phyloP scores from a whole-genome alignment of 495 filamentous ascomycete genomes.

The Rhypophila decipiens region DNA sequence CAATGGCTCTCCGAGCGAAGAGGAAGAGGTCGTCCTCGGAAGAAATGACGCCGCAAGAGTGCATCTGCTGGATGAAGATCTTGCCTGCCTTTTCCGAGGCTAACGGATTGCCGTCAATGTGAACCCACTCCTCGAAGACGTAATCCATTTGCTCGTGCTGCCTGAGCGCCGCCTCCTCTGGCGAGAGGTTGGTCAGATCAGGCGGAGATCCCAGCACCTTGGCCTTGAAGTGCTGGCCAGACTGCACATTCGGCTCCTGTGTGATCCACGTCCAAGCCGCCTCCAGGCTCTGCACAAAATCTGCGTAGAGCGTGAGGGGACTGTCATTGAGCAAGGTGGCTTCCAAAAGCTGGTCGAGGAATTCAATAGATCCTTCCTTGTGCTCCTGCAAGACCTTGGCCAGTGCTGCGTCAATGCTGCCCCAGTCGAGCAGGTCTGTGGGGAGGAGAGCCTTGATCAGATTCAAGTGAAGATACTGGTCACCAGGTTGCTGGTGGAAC shows the following conservation, averaged over 20 bases:
- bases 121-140: slow-evolving; percentile 89
- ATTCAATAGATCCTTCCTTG: slow-evolving; percentile 62
- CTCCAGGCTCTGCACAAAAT: slow-evolving; percentile 77
- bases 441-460: slow-evolving; percentile 68
- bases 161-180: slow-evolving; percentile 16
- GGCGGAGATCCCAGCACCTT: slow-evolving; percentile 62
- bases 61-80: slow-evolving; percentile 81
- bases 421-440: slow-evolving; percentile 68
- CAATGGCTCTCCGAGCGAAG: slow-evolving; percentile 78
- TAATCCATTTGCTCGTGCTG: slow-evolving; percentile 84
- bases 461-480: slow-evolving; percentile 69
- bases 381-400: slow-evolving; percentile 63
- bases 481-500: slow-evolving; percentile 57
- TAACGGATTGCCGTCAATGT: slow-evolving; percentile 66
- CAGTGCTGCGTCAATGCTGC: slow-evolving; percentile 70
- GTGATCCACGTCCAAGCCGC: slow-evolving; percentile 76
- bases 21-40: slow-evolving; percentile 65
- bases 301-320: slow-evolving; percentile 69
- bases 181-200: slow-evolving; percentile 27
- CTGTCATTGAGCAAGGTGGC: slow-evolving; percentile 69
- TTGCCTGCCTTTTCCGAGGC: slow-evolving; percentile 62
- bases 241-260: slow-evolving; percentile 60
- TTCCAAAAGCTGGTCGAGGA: slow-evolving; percentile 69
- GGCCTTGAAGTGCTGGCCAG: slow-evolving; percentile 60
- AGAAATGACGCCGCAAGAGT: slow-evolving; percentile 61